Base-by-base conservation (phyloP, 1,284 basidiomycete genomes). In the Moesziomyces parantarcticus region DNA sequence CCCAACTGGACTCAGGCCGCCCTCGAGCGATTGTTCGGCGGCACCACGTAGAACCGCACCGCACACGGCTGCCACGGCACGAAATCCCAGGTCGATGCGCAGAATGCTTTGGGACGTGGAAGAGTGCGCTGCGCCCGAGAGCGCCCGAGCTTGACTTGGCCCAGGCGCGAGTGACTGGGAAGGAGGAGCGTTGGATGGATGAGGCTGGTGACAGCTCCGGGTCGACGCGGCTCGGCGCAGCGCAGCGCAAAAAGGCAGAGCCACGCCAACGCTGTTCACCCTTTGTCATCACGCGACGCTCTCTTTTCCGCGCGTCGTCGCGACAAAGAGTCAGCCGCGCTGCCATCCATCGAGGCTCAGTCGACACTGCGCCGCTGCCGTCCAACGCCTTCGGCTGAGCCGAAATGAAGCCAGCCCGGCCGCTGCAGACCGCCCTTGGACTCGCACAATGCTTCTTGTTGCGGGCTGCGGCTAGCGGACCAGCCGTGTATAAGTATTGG, bases 261-360 rank as follows among this genome's bases (percentile, higher is more conserved):
- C 16, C 14, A 32, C 39, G 23, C 32, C 53, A 50, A 43, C 50
- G 41, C 22, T 25, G n/a, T n/a, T n/a, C n/a, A n/a, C 36, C 6
- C 26, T 66, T 48, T 62, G 65, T 68, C 65, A 68, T 58, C 65
- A 68, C 59, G 65, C 65, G 59, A 58, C 65, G 65, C 65, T 25
- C 40, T 51, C 43, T 56, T 44, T 32, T 32, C n/a, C 29, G 29
- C 29, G 29, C 29, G 11, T 32, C 29, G 10, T 32, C 10, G 10
- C 29, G 29, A 32, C 29, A 13, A 13, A 11, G 29, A 32, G 29
- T 32, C 29, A 32, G 29, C 36, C 36, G 16, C 14, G 6, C 5
- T 18, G 16, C 14, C 36, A 2, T 18, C 36, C 29, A 6, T 18
- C 36, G 36, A 16, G 14, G 36, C 36, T 16, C 36, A 39, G 36